Conservation (phyloP, 768 basidiomycete genomes). For the Auricularia auricula-judae region DNA sequence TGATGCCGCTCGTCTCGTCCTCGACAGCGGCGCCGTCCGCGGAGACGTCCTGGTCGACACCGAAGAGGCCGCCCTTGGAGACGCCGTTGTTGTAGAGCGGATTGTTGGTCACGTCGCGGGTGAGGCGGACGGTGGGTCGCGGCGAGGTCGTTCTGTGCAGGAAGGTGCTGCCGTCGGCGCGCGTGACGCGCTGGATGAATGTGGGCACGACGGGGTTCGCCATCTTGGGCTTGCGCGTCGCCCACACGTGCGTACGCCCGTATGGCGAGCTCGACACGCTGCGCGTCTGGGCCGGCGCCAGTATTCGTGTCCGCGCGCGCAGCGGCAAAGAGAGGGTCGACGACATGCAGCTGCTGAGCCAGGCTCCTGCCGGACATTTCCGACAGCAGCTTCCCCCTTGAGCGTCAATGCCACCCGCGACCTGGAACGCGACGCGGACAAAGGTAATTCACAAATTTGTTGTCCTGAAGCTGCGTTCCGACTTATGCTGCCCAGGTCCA, state of each 20-base stretch:
- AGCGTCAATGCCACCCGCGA: not conserved
- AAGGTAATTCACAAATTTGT: constrained; percentile 9
- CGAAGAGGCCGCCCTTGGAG: constrained; percentile 35
- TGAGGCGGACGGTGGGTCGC: constrained; percentile 59
- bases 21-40: not conserved
- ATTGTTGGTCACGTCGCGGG: constrained; percentile 82
- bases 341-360: too few relatives aligned
- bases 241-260: constrained; percentile 75
- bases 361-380: too few relatives aligned
- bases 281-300: constrained; percentile 21
- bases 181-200: constrained; percentile 75
- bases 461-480: not conserved
- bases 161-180: constrained; percentile 83
- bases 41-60: not conserved
- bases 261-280: constrained; percentile 64
- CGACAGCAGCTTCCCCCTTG: not conserved
- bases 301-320: not conserved
- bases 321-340: too few relatives aligned
- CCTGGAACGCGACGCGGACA: constrained; percentile 14
- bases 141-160: constrained; percentile 86
- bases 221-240: constrained; percentile 50
- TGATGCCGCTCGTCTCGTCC: not conserved
- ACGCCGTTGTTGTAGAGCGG: constrained; percentile 72
- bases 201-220: constrained; percentile 80
- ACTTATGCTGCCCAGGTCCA: constrained; percentile 5